A percentile compares a stretch with the other conserved stretches of the same genome.
These are phyloP conservation scores for Phytophthora ramorum DNA, from an alignment of 352 stramenopile species.

Conservation along the genomic window DNA sequence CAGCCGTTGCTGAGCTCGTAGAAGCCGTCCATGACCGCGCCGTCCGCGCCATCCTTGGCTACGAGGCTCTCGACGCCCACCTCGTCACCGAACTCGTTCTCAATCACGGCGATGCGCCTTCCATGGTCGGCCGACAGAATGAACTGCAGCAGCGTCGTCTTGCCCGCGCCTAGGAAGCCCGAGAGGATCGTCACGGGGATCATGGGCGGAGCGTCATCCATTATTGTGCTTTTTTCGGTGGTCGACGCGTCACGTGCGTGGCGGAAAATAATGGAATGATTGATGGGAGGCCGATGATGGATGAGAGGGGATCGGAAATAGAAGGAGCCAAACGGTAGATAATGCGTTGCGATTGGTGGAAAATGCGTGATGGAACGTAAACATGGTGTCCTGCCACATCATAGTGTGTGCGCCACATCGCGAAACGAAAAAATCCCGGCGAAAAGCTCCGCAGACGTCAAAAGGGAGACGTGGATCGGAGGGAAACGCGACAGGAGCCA, in stretches of 20 bases:
- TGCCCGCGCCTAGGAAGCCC: slow-evolving; percentile 95
- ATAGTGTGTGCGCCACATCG: slow-evolving; percentile 8
- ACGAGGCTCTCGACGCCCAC: slow-evolving; percentile 95
- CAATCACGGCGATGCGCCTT: slow-evolving; percentile 97
- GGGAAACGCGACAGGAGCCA: neutral
- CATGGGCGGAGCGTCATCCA: slow-evolving; percentile 16
- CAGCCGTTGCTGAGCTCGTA: slow-evolving; percentile 98
- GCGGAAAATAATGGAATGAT: neutral
- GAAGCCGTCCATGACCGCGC: slow-evolving; percentile 85
- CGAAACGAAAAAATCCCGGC: slow-evolving; percentile 27
- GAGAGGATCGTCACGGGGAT: slow-evolving; percentile 96
- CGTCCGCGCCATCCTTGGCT: slow-evolving; percentile 67
- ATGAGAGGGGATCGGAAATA: slow-evolving; percentile 11
- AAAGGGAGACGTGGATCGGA: slow-evolving; percentile 20
- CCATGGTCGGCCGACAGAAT: slow-evolving; percentile 94
- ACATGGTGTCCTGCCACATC: no score
- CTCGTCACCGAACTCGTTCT: slow-evolving; percentile 99
- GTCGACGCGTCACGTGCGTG: neutral
- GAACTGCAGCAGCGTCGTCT: slow-evolving; percentile 98
- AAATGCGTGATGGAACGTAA: slow-evolving; percentile 7
- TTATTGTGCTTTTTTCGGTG: neutral
- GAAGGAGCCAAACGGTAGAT: neutral
- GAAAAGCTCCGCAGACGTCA: slow-evolving; percentile 29
- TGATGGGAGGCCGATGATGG: slow-evolving; percentile 3
- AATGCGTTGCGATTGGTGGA: neutral